Conservation (phyloP, 768 basidiomycete genomes). For the Suillus occidentalis region DNA sequence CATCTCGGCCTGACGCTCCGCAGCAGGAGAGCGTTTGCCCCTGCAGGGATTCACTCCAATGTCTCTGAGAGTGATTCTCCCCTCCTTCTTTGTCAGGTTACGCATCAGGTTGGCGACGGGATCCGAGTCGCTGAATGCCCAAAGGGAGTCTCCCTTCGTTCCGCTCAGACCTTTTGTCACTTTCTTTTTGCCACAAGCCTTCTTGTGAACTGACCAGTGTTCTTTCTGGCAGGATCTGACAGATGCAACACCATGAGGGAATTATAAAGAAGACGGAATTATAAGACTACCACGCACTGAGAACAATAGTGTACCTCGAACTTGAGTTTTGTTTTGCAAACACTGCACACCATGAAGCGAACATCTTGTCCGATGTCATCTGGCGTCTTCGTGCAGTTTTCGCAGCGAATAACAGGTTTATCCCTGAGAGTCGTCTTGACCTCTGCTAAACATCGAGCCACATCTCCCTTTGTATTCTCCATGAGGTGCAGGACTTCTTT, state of each 20-base stretch:
- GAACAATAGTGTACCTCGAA: slow-evolving; percentile 23
- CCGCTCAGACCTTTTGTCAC: slow-evolving; percentile 18
- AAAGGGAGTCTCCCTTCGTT: slow-evolving; percentile 17
- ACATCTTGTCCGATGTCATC: slow-evolving; percentile 14
- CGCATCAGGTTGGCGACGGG: slow-evolving; percentile 8
- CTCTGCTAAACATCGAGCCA: background rate
- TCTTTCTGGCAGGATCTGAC: slow-evolving; percentile 18
- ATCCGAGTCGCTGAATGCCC: slow-evolving; percentile 5
- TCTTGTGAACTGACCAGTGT: slow-evolving; percentile 19
- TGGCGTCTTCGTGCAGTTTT: slow-evolving; percentile 19
- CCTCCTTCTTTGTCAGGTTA: background rate
- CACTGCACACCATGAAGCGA: slow-evolving; percentile 24
- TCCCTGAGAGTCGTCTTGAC: slow-evolving; percentile 4
- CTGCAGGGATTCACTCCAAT: slow-evolving; percentile 14
- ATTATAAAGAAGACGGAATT: background rate
- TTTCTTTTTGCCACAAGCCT: slow-evolving; percentile 19
- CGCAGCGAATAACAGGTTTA: slow-evolving; percentile 20
- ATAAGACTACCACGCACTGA: slow-evolving; percentile 1
- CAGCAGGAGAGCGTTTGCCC: slow-evolving; percentile 14
- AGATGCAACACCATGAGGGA: background rate
- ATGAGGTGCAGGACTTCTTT: background rate
- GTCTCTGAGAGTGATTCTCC: background rate
- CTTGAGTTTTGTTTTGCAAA: slow-evolving; percentile 18
- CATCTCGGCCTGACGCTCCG: slow-evolving; percentile 22
- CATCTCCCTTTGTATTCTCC: background rate